Evolutionary conservation across 1,284 basidiomycete species (phyloP), one percentile per base, ranked within the genome.

Genomic region (Vanrija pseudolonga): DNA sequence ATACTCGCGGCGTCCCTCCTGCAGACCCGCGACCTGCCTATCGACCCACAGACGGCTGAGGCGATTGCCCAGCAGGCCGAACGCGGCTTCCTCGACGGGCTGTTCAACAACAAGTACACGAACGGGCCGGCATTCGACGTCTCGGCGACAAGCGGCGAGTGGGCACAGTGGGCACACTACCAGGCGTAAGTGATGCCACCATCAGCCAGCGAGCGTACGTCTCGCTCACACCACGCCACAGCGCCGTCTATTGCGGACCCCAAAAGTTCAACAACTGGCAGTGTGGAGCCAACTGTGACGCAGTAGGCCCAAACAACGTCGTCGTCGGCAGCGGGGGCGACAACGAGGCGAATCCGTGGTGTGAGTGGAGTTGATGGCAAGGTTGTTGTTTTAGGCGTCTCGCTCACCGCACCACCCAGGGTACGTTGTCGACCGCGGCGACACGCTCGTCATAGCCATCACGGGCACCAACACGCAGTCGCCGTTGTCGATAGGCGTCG

Each of bases 1-100:
- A 79, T 93, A 65, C 83, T 94, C 58, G 85, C 86, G 14, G 84
- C 83, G 51, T 85, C 88, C 58, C 82, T 93, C 54, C 32, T 32
- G 12, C 12, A 32, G 32, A 12, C 32, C 4, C 32, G 32, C 32
- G 32, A 32, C 32, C 32, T 32, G 32, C 32, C 32, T 4, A 12
- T 32, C 32, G 32, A 32, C 32, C 4, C 8, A 9, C 4, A 7
- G 4, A 32, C 32, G 4, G 9, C 32, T 4, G 32, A 9, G 32
- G 32, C 32, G 2, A 32, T 32, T 12, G 32, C 32, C 11, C 32
- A 32, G 32, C 32, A 32, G 32, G 8, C 32, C 14, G 32, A 32
- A 12, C 32, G 32, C 7, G 32, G 32, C 9, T 32, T 12, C 2
- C 32, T 32, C 6, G 8, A 9, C 11, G 32, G 32, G 12, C 32